Percentiles rank a stretch among this genome's conserved stretches.
These are phyloP conservation scores for Trichoderma gracile DNA, from an alignment of 2,329 filamentous ascomycete genomes.

Conservation along the genomic window DNA sequence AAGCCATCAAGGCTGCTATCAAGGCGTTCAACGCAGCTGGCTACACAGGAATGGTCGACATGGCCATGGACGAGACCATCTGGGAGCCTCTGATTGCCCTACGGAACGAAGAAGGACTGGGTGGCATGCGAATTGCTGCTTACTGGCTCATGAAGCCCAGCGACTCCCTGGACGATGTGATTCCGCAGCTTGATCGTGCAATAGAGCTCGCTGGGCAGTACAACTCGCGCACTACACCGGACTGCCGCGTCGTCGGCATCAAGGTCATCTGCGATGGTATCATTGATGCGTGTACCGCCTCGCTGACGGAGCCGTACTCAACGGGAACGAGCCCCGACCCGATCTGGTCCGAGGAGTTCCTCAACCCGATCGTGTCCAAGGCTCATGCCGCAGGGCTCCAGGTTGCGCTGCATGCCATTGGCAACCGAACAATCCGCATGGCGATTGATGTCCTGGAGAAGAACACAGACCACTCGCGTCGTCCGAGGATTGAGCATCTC, in stretches of 20 bases:
- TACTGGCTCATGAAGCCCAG: constrained; percentile 59
- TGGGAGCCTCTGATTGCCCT: constrained; percentile 55
- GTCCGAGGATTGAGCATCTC: constrained; percentile 66
- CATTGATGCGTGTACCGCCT: constrained; percentile 65
- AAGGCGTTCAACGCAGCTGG: constrained; percentile 52
- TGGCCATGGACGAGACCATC: constrained; percentile 61
- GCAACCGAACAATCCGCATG: constrained; percentile 58
- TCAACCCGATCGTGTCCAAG: constrained; percentile 55
- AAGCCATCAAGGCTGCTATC: constrained; percentile 51
- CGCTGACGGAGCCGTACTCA: constrained; percentile 59
- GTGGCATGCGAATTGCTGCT: constrained; percentile 50
- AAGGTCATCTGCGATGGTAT: constrained; percentile 67
- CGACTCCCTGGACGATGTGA: constrained; percentile 41
- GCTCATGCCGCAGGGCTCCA: constrained; percentile 58
- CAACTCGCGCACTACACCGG: constrained; percentile 40
- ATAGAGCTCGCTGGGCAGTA: constrained; percentile 45
- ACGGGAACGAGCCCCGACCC: constrained; percentile 49
- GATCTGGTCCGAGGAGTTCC: constrained; percentile 55
- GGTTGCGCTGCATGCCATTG: constrained; percentile 65
- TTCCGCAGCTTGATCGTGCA: constrained; percentile 52
- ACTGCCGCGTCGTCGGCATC: constrained; percentile 57
- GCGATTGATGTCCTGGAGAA: constrained; percentile 57
- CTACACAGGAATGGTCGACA: constrained; percentile 58
- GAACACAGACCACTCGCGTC: constrained; percentile 46
- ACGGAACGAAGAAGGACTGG: constrained; percentile 38